Base-by-base conservation (phyloP, 2,329 filamentous ascomycete genomes). In the Aspergillus flavus region DNA sequence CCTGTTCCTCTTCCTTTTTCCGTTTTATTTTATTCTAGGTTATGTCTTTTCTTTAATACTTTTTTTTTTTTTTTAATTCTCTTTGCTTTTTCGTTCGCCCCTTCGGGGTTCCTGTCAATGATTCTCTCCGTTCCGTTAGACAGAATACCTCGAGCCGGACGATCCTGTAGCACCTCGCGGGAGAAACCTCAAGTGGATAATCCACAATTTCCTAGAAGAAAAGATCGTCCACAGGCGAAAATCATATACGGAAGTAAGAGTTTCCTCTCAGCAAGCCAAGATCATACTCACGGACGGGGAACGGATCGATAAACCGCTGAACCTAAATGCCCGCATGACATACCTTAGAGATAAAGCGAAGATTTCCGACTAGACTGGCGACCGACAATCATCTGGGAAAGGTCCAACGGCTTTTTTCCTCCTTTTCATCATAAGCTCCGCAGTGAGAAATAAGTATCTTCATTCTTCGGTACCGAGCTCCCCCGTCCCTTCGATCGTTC, bases 291-390 rank as follows among this genome's bases (percentile, higher is more conserved):
- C 64, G 67, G 67, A 69, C 64, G 64, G 67, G 71, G 65, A 74
- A 65, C 72, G 72, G 73, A 72, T 75, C 70, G 69, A 73, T 67
- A 67, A 70, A 75, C 69, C 72, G 72, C 72, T 71, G 69, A 76
- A 73, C 72, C 66, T 75, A 73, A 74, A 69, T 48, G 69, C 60
- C 66, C 73, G 67, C 71, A 76, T 75, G 73, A 75, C 70, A 74
- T 72, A 62, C 28, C 68, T 64, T 67, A 65, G 63, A 67, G 65
- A 64, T 63, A 61, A 61, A 62, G 58, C 48, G 59, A 64, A 26
- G 62, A 60, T 57, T 65, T 61, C 46, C 61, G 54, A 59, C 57
- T 62, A 64, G 58, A 58, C 58, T 57, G 46, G 46, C 48, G 57
- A 36, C 59, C 39, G 63, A 54, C 54, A 64, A 64, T 61, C 58